These are phyloP conservation scores for Aureococcus anophagefferens DNA, from an alignment of 108 stramenopile genomes.

Conservation along the genomic window DNA sequence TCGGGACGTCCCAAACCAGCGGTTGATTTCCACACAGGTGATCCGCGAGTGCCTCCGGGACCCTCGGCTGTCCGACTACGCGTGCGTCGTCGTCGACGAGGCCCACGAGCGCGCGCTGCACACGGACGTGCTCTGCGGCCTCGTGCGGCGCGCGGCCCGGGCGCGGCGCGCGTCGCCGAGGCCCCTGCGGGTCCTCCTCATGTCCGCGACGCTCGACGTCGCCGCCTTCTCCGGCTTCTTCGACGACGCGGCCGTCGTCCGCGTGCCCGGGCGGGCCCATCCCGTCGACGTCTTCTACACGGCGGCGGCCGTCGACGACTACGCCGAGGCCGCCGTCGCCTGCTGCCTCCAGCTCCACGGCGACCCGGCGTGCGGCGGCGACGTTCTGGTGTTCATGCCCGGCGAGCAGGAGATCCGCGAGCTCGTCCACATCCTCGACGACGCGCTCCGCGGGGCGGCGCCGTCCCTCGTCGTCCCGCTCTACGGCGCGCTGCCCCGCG, in stretches of 20 bases:
- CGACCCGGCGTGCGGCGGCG: constrained; percentile 22
- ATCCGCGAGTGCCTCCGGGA: constrained; percentile 3
- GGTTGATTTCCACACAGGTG: too few species aligned
- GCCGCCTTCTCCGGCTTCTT: constrained; percentile 60
- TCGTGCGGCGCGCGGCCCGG: constrained; percentile 70
- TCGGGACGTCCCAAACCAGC: too few species aligned
- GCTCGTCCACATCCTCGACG: background rate
- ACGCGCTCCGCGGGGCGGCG: background rate
- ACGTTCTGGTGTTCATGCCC: constrained; percentile 82
- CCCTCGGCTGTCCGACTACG: constrained; percentile 61
- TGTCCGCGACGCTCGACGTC: constrained; percentile 91
- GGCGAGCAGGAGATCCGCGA: constrained; percentile 81
- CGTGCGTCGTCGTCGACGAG: constrained; percentile 85
- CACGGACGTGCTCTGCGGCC: constrained; percentile 89
- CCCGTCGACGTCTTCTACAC: constrained; percentile 72
- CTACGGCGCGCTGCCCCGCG: constrained; percentile 45
- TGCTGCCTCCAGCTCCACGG: constrained; percentile 77
- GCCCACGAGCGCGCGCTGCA: constrained; percentile 88
- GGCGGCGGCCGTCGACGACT: constrained; percentile 47
- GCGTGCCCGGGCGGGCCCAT: constrained; percentile 74
- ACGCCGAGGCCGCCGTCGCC: constrained; percentile 64
- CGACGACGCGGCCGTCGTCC: constrained; percentile 56
- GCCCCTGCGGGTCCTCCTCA: constrained; percentile 78
- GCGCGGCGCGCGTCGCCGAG: constrained; percentile 35
- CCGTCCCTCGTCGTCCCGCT: constrained; percentile 27